Evolutionary conservation across 306 rosid genomes (phyloP), one percentile per base, ranked within the genome.

Genomic region (Lathyrus oleraceus): DNA sequence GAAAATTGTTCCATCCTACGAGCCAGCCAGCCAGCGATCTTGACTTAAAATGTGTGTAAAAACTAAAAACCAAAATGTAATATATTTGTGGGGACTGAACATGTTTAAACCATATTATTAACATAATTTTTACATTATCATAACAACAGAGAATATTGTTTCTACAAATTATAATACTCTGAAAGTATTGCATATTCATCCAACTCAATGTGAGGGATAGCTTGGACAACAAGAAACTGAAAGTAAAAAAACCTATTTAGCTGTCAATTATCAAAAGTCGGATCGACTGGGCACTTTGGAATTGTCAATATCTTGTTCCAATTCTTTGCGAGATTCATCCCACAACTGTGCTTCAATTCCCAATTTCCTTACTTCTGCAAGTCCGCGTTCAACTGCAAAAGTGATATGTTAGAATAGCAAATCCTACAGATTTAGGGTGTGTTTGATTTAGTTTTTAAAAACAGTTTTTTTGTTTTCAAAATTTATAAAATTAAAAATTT

Each of bases 311-410:
- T 80, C 68, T 27, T 43, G 71, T 76, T 90, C 92, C 57, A 90
- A 83, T 76, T 81, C 93, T 66, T 10, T 83, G 53, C 96, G 99
- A 76, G 97, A 83, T 83, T 67, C 84, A 76, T 86, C 90, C 97
- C 97, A 94, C 32, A 91, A 66, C 68, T 88, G 88, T 53, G 65
- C 78, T 87, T 94, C 97, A 67, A 94, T 88, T 0, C 96, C 90
- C 48, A 90, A 75, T 85, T 84, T 94, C 83, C 76, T 85, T 39
- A 94, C 58, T 83, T 94, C 96, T 14, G 60, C 27, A 21, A 90
- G 84, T 21, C 96, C 97, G 45, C 92, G 91, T 61, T 88, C 95
- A 85, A 90, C 99, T 94, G 89, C 71, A 23, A 13, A 62, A 15
- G 16, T 20, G 43, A 78, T 48, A 51, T 71, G 47, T 43, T 39